Evolutionary conservation across 2,329 filamentous ascomycete species (phyloP).

Genomic region (Aspergillus brunneoviolaceus): DNA sequence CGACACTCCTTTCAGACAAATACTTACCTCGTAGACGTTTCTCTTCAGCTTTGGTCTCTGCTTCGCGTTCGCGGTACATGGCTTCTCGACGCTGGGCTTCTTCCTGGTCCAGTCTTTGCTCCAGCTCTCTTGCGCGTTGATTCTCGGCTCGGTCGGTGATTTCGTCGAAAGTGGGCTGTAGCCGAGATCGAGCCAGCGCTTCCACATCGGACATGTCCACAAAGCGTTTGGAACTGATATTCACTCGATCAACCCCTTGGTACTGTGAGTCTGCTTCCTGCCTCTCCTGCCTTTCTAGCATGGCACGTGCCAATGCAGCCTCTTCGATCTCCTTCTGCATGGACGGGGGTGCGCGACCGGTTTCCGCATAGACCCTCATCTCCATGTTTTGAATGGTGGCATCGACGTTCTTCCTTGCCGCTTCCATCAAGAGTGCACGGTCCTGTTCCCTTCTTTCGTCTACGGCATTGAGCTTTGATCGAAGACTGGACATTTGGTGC

Average conservation of each 20-base stretch:
- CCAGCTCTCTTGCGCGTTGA: conserved; percentile 66
- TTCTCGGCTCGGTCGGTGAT: conserved; percentile 76
- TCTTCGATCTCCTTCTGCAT: conserved; percentile 75
- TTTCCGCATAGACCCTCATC: conserved; percentile 72
- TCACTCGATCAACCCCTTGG: conserved; percentile 53
- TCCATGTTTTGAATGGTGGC: conserved; percentile 78
- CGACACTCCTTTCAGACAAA: not conserved
- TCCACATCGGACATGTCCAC: conserved; percentile 78
- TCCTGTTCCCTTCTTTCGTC: conserved; percentile 61
- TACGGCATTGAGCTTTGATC: conserved; percentile 57
- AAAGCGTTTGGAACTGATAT: conserved; percentile 78
- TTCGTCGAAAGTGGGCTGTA: conserved; percentile 82
- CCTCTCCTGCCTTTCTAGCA: conserved; percentile 53
- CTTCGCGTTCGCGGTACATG: conserved; percentile 40
- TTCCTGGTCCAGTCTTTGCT: conserved; percentile 63
- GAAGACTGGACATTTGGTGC: conserved; percentile 76
- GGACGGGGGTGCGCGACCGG: conserved; percentile 68
- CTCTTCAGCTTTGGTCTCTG: conserved; percentile 35
- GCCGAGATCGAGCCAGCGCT: conserved; percentile 70
- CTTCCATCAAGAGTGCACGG: conserved; percentile 70
- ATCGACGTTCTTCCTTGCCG: conserved; percentile 83
- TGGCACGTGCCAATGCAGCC: conserved; percentile 67
- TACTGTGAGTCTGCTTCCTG: conserved; percentile 62
- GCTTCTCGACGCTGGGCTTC: conserved; percentile 61
- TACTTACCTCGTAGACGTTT: conserved; percentile 31